Percentiles rank a stretch among this genome's conserved stretches.
phyloP scores from a whole-genome alignment of 768 basidiomycete species.

The Calvatia gigantea region DNA sequence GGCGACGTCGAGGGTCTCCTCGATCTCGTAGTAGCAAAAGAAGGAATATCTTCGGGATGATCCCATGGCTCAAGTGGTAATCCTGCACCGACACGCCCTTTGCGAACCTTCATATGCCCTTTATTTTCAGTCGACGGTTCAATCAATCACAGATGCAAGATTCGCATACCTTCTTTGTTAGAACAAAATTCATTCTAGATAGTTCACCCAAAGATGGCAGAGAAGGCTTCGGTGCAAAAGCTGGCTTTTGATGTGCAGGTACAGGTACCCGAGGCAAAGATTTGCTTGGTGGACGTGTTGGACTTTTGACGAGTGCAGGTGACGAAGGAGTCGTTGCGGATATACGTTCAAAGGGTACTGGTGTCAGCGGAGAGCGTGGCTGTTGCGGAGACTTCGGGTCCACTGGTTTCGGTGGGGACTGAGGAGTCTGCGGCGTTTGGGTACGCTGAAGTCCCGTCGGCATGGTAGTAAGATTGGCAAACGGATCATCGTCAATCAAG shows the following conservation, averaged over 20 bases:
- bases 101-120: slow-evolving; percentile 46
- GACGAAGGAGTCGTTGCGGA: slow-evolving; percentile 5
- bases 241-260: slow-evolving; percentile 43
- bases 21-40: neutral
- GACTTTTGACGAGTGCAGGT: slow-evolving; percentile 4
- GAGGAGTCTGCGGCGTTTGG: slow-evolving; percentile 15
- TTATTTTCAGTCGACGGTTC: neutral
- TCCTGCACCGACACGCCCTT: slow-evolving; percentile 48
- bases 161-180: slow-evolving; percentile 41
- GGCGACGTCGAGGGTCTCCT: neutral
- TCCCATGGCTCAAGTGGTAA: slow-evolving; percentile 58
- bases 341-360: slow-evolving; percentile 12
- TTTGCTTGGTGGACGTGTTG: slow-evolving; percentile 7
- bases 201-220: slow-evolving; percentile 48
- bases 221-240: slow-evolving; percentile 45
- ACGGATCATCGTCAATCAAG: slow-evolving; percentile 71
- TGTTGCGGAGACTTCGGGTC: slow-evolving; percentile 6
- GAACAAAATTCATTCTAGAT: slow-evolving; percentile 43
- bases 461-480: slow-evolving; percentile 53
- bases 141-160: slow-evolving; percentile 2
- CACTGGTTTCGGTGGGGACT: slow-evolving; percentile 13
- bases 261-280: slow-evolving; percentile 13
- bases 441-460: slow-evolving; percentile 14
- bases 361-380: slow-evolving; percentile 27
- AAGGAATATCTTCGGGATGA: slow-evolving; percentile 19